Base-by-base conservation (phyloP, 2,329 filamentous ascomycete species). In the Graphiopsis chlorocephala region DNA sequence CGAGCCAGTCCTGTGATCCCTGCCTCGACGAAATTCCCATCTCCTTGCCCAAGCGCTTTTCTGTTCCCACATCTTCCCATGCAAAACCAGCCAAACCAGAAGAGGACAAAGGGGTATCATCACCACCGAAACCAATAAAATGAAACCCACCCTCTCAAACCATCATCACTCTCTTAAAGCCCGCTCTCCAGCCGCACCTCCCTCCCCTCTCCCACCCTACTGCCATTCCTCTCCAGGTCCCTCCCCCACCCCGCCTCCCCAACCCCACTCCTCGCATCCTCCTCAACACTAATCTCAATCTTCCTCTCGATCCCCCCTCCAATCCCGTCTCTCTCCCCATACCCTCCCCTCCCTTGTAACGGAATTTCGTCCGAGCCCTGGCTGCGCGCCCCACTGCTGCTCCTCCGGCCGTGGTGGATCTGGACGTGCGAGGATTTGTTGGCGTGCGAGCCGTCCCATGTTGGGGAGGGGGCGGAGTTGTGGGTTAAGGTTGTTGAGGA, bases 241-340 rank as follows among this genome's bases (percentile, higher is more conserved):
- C 31, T 17, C 1, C 31, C 62, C 53, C 62, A 59, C 0, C 42
- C 42, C n/a, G 28, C 55, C 12, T 50, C 35, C 33, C 47, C 60
- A 25, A 25, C 48, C 8, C 47, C 61, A 42, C 50, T 63, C 26
- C 61, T 48, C 61, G 33, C 25, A 57, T 63, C 61, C 31, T 31
- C 55, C 53, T 64, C 62, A 17, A 64, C 62, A 10, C 50, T 50
- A 20, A 64, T 52, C 45, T 64, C 62, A 26, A 64, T 42, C 45
- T 64, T 55, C 29, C 55, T 48, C 55, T 59, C 38, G 8, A 64
- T 64, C 15, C 50, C 61, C 12, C 25, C 42, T 0, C 29, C 38
- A 15, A 28, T 17, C 14, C 42, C n/a, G n/a, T 35, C 8, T 8
- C 29, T 31, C 29, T 31, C 61, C 61, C 35, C 10, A 14, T 8